These are phyloP conservation scores for Anthoceros angustus DNA, from an alignment of 225 moss, liverwort and hornwort species.

Conservation along the genomic window DNA sequence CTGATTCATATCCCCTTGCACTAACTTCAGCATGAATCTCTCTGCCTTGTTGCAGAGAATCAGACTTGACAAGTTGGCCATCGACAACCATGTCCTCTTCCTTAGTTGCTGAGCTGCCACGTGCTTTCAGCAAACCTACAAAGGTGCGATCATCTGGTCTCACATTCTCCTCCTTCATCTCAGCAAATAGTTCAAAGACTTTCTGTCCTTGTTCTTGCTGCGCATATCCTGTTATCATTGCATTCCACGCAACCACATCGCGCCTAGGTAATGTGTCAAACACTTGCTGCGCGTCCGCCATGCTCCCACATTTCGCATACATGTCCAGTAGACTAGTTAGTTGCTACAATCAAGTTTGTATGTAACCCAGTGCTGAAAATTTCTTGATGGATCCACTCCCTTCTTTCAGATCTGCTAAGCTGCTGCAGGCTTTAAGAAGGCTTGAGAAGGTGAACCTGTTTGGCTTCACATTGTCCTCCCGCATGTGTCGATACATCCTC, in stretches of 20 bases:
- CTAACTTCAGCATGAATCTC: not conserved
- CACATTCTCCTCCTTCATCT: not conserved
- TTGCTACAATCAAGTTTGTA: not conserved
- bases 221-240: not conserved
- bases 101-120: not conserved
- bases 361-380: not conserved
- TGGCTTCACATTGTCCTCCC: not conserved
- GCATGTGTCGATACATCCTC: not conserved
- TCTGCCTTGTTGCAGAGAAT: not conserved
- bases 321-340: not conserved
- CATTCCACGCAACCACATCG: not conserved
- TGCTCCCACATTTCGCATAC: slow-evolving; percentile 1
- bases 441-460: not conserved
- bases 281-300: not conserved
- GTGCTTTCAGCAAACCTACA: not conserved
- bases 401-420: not conserved
- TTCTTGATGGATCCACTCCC: not conserved
- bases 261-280: not conserved
- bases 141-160: slow-evolving; percentile 1
- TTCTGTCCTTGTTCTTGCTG: not conserved
- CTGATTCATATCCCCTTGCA: not conserved
- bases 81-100: not conserved
- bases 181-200: not conserved
- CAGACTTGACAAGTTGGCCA: not conserved
- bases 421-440: not conserved